Percentiles rank a stretch among this genome's conserved stretches.
Evolutionary conservation across 2,329 filamentous ascomycete genomes (phyloP).

Genomic region (Sporothrix phasma): DNA sequence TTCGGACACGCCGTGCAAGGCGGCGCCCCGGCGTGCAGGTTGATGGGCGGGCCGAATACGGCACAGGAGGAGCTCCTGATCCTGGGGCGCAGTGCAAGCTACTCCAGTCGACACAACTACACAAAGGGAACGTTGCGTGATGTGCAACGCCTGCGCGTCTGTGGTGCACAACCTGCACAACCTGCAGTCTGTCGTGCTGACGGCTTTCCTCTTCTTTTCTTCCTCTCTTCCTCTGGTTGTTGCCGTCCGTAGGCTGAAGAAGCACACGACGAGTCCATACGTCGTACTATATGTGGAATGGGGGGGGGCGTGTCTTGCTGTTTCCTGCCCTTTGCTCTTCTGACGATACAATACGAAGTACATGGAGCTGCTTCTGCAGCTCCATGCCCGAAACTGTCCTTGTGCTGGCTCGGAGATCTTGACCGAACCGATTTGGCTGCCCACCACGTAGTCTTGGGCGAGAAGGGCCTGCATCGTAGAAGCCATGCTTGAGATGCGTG

Average conservation of each 20-base stretch:
- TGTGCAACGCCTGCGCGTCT: background rate
- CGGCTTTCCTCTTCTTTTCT: background rate
- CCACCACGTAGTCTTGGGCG: too few species aligned
- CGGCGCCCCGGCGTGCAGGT: background rate
- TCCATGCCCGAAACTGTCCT: too few species aligned
- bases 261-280: background rate
- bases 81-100: background rate
- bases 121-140: constrained; percentile 4
- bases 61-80: too few species aligned
- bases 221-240: background rate
- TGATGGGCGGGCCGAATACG: background rate
- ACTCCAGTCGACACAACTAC: background rate
- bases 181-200: background rate
- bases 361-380: too few species aligned
- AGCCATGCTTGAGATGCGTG: too few species aligned
- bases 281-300: background rate
- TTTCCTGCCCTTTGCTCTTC: too few species aligned
- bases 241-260: constrained; percentile 8
- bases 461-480: too few species aligned
- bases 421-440: too few species aligned
- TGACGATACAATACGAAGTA: too few species aligned
- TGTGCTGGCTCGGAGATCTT: too few species aligned
- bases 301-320: constrained; percentile 1
- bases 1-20: constrained; percentile 1
- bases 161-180: background rate